Conservation (phyloP, 768 basidiomycete genomes). For the Tylopilus rubrobrunneus region DNA sequence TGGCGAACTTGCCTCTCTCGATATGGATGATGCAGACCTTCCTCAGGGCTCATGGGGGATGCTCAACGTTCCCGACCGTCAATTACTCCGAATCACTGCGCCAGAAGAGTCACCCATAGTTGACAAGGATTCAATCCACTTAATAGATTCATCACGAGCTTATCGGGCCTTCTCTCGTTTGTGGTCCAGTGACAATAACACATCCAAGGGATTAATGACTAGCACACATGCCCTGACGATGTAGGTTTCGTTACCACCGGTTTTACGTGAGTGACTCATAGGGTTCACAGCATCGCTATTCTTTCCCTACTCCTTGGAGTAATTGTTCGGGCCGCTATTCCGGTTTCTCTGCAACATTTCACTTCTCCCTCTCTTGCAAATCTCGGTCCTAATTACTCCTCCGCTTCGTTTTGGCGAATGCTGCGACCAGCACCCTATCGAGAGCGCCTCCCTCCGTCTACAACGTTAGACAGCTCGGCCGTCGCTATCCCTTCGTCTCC, state of each 20-base stretch:
- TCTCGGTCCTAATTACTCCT: constrained; percentile 24
- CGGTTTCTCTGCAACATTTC: constrained; percentile 21
- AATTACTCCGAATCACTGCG: constrained; percentile 37
- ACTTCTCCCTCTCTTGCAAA: constrained; percentile 15
- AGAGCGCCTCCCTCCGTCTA: constrained; percentile 32
- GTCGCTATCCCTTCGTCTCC: constrained; percentile 35
- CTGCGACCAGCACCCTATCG: constrained; percentile 39
- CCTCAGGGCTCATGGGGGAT: constrained; percentile 42
- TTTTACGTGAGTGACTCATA: constrained; percentile 11
- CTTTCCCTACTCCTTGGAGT: constrained; percentile 64
- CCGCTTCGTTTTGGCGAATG: constrained; percentile 38
- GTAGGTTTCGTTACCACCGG: constrained; percentile 38
- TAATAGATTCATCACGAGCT: constrained; percentile 39
- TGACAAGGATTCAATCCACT: constrained; percentile 43
- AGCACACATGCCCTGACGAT: constrained; percentile 60
- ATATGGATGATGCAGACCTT: constrained; percentile 21
- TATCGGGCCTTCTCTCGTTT: constrained; percentile 46
- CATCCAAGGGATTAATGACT: constrained; percentile 37
- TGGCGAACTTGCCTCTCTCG: constrained; percentile 23
- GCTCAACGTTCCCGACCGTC: constrained; percentile 39
- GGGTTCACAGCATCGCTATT: constrained; percentile 53
- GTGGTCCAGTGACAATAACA: constrained; percentile 33
- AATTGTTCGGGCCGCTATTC: constrained; percentile 31
- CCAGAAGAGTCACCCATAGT: constrained; percentile 38
- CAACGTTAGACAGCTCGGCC: constrained; percentile 27